phyloP scores from a whole-genome alignment of 1,139 yeast genomes.

The Zygosaccharomyces sapae region DNA sequence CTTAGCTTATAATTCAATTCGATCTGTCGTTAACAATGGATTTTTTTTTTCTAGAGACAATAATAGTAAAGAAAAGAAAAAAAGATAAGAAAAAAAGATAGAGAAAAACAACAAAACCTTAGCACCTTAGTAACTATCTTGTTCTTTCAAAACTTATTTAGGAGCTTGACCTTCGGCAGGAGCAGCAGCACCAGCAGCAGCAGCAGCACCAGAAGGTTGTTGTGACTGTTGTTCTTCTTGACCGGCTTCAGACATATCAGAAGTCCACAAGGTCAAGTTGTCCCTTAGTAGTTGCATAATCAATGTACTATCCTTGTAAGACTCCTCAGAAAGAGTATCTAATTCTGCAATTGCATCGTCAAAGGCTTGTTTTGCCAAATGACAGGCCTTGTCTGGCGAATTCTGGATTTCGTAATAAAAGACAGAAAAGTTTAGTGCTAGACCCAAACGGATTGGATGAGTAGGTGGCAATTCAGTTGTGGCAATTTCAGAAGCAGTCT shows the following conservation, averaged over 20 bases:
- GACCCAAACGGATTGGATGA: constrained; percentile 96
- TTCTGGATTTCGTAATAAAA: constrained; percentile 97
- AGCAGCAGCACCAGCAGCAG: constrained; percentile 52
- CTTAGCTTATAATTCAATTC: not conserved
- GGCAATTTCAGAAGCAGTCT: constrained; percentile 94
- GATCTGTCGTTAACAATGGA: constrained; percentile 1
- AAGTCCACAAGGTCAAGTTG: constrained; percentile 97
- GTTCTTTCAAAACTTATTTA: constrained; percentile 18
- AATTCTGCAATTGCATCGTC: constrained; percentile 99
- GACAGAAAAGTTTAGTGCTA: constrained; percentile 96
- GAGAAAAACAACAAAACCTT: constrained; percentile 1
- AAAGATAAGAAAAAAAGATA: constrained; percentile 4
- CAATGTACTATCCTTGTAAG: constrained; percentile 95
- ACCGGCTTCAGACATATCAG: constrained; percentile 87
- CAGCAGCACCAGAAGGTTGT: constrained; percentile 26
- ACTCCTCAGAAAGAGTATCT: constrained; percentile 95
- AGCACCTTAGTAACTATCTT: constrained; percentile 2
- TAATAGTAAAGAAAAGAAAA: constrained; percentile 2
- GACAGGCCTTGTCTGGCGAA: constrained; percentile 98
- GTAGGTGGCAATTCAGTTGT: constrained; percentile 97
- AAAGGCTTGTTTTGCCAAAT: constrained; percentile 96
- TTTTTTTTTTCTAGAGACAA: constrained; percentile 3
- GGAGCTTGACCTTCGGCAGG: constrained; percentile 41
- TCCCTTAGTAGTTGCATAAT: constrained; percentile 98
- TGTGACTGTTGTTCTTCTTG: constrained; percentile 42